Base-by-base conservation (phyloP, 1,284 basidiomycete genomes). In the Cryptococcus floricola region DNA sequence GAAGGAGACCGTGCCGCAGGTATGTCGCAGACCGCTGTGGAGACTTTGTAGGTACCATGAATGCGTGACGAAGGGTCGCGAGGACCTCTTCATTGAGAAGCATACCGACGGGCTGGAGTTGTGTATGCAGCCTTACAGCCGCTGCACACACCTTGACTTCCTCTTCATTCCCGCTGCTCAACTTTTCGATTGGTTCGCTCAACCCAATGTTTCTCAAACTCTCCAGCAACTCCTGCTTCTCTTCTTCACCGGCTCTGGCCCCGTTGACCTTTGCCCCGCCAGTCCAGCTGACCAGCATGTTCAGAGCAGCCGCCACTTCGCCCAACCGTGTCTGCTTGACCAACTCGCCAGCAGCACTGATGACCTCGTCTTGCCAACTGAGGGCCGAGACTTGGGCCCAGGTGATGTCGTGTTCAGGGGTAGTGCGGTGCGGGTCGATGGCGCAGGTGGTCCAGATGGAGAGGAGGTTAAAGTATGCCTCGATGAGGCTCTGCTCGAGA, bases 361-460 rank as follows among this genome's bases (percentile, higher is more conserved):
- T 63, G 1, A 86, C 73, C 46, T 88, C 85, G 1, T 81, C 79
- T 13, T 77, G 80, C 91, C 91, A 95, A 0, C 81, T 83, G 82
- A 87, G 87, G 2, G 83, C 85, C 14, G 79, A 77, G 5, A 94
- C 80, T 67, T 93, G 91, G 53, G 86, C 90, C 94, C 93, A 97
- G 4, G 89, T 79, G 47, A 97, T 85, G 57, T 91, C 91, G 73
- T 98, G 93, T 16, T 81, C 81, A 0, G 89, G 90, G 7, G 85
- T 87, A 7, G 91, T 94, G 56, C 82, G 80, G 71, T 98, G 94
- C 2, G 94, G 93, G 70, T 97, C 89, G 19, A 84, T 82, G 0
- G 92, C 89, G 63, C 91, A 94, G 1, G 84, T 80, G 7, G 81
- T 87, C 92, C 92, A 97, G 0, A 81, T 77, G 53, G 84, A 82